Conservation (phyloP, 345 rosid genomes). For the Nasturtium officinale region DNA sequence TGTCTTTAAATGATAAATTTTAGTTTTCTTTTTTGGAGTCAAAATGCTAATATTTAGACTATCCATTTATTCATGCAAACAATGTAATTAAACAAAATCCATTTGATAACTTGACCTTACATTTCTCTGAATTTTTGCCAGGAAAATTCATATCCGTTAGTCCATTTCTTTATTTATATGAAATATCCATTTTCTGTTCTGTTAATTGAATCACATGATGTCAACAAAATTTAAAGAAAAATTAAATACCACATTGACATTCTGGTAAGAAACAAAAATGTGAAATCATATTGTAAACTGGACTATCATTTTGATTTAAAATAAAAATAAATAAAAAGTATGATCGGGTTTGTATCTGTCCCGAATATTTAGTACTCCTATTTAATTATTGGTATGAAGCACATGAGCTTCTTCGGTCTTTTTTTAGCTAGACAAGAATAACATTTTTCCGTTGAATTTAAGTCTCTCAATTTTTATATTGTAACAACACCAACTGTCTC, state of each 20-base stretch:
- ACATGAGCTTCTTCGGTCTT: background rate
- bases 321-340: too few relatives aligned
- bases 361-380: background rate
- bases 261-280: background rate
- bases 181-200: background rate
- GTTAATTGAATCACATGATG: background rate
- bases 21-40: background rate
- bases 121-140: background rate
- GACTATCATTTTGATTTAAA: too few relatives aligned
- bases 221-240: too few relatives aligned
- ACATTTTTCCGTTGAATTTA: background rate
- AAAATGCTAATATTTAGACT: background rate
- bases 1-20: constrained; percentile 51
- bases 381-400: background rate
- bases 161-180: background rate
- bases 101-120: background rate
- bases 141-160: background rate
- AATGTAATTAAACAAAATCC: constrained; percentile 6
- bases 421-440: background rate
- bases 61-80: constrained; percentile 12
- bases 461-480: too few relatives aligned
- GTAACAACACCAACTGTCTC: too few relatives aligned
- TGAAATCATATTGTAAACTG: background rate
- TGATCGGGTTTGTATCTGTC: background rate
- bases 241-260: background rate